Conservation (phyloP, 2,329 filamentous ascomycete genomes). For the Aciculosporium take region DNA sequence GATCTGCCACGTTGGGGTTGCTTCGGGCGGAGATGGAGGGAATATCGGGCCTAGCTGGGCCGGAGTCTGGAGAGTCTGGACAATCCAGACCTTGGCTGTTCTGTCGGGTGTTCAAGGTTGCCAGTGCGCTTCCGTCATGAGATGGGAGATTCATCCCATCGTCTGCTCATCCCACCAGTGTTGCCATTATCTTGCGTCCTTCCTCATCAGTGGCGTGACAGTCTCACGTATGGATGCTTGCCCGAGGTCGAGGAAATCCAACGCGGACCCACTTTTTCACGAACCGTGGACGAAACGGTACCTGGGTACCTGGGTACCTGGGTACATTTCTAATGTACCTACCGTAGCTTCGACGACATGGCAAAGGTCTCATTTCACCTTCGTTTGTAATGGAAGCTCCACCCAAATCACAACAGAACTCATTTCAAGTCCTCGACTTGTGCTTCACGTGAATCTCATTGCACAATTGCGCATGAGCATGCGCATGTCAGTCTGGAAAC, state of each 20-base stretch:
- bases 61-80: background rate
- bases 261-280: slow-evolving; percentile 1
- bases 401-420: background rate
- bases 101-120: no score
- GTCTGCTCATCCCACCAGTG: no score
- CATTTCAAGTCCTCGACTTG: background rate
- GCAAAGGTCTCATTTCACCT: background rate
- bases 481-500: background rate
- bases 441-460: background rate
- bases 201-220: background rate
- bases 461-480: background rate
- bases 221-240: background rate
- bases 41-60: background rate
- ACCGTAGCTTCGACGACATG: no score
- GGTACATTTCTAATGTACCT: no score
- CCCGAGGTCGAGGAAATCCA: background rate
- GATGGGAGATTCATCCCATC: no score
- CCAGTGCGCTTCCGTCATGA: no score
- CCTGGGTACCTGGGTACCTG: no score
- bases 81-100: background rate
- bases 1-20: background rate
- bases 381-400: background rate
- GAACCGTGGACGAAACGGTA: background rate
- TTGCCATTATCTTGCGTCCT: no score
- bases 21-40: background rate